A percentile compares a stretch with the other conserved stretches of the same genome.
Conservation (phyloP, 257 asterid genomes). For the Solanum medicagineum region DNA sequence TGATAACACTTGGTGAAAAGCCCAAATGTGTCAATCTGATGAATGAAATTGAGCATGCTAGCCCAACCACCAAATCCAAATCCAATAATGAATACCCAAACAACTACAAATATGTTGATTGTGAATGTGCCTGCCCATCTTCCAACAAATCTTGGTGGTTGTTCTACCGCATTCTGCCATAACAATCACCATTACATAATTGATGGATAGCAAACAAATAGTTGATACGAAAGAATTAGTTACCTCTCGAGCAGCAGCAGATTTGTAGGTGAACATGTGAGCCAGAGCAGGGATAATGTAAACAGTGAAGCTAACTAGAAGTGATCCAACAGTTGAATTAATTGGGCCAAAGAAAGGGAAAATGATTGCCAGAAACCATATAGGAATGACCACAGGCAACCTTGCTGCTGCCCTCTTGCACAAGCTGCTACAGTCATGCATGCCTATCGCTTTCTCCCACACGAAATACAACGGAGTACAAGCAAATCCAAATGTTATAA, state of each 20-base stretch:
- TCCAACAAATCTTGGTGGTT: conserved; percentile 28
- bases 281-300: conserved; percentile 35
- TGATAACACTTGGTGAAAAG: conserved; percentile 43
- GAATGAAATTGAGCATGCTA: conserved; percentile 24
- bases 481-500: conserved; percentile 31
- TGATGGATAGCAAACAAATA: not conserved
- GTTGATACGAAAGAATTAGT: too few species aligned
- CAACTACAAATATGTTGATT: conserved; percentile 24
- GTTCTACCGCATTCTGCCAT: conserved; percentile 39
- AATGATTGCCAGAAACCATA: conserved; percentile 14
- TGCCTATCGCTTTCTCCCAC: conserved; percentile 3
- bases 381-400: conserved; percentile 21
- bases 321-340: conserved; percentile 32
- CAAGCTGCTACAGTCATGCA: conserved; percentile 25
- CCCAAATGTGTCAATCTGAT: conserved; percentile 43
- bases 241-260: conserved; percentile 29
- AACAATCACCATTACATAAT: not conserved
- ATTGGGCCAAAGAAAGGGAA: conserved; percentile 38
- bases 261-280: conserved; percentile 25
- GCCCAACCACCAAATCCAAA: conserved; percentile 49
- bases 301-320: conserved; percentile 30
- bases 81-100: conserved; percentile 34
- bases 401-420: conserved; percentile 22
- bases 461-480: conserved; percentile 28
- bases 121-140: conserved; percentile 26